Evolutionary conservation across 1,284 basidiomycete genomes (phyloP).

Genomic region (Cutaneotrichosporon dermatis): DNA sequence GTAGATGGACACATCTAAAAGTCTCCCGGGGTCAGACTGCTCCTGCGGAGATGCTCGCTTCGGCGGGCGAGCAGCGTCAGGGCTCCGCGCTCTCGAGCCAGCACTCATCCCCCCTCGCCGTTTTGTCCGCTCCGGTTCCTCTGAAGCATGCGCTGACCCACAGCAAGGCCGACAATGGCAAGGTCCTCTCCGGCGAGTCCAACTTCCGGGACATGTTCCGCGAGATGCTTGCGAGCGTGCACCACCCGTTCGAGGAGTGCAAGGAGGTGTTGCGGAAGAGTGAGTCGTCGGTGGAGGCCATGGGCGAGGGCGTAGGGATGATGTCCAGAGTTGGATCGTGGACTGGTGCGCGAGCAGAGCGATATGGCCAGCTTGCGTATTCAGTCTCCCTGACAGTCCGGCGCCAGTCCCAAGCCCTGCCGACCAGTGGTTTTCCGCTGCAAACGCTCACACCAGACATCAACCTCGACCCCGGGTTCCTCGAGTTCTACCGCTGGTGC

Average conservation of each 20-base stretch:
- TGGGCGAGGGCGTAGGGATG: background rate
- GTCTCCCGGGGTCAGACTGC: too few relatives aligned
- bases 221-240: conserved; percentile 70
- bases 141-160: background rate
- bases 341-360: too few relatives aligned
- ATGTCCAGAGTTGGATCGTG: background rate
- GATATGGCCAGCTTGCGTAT: too few relatives aligned
- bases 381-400: too few relatives aligned
- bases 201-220: conserved; percentile 77
- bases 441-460: conserved; percentile 58
- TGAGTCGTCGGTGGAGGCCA: conserved; percentile 43
- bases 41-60: too few relatives aligned
- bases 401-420: too few relatives aligned
- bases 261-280: conserved; percentile 62
- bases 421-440: background rate
- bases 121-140: too few relatives aligned
- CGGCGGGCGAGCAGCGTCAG: too few relatives aligned
- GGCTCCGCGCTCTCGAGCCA: too few relatives aligned
- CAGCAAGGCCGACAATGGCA: conserved; percentile 63
- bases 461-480: conserved; percentile 79
- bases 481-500: conserved; percentile 76
- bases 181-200: conserved; percentile 61
- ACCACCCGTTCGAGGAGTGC: conserved; percentile 71
- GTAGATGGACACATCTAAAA: too few relatives aligned
- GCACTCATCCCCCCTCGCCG: too few relatives aligned